Percentiles rank a stretch among this genome's conserved stretches.
Conservation (phyloP, 73 alveolate genomes). For the Durusdinium trenchii region DNA sequence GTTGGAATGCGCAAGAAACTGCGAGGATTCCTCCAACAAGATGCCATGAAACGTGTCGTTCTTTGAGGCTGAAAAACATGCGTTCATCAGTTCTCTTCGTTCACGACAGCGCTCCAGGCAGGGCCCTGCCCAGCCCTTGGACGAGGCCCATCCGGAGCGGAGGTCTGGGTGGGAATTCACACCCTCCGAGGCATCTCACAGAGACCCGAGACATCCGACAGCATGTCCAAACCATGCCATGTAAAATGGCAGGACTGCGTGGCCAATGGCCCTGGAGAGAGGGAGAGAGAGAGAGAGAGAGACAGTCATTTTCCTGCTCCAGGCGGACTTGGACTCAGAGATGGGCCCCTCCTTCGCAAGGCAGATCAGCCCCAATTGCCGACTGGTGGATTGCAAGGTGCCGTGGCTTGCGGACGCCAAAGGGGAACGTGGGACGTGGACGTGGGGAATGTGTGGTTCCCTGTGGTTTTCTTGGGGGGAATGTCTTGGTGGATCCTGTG, state of each 20-base stretch:
- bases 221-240: too few relatives aligned
- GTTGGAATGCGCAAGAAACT: not conserved
- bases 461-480: too few relatives aligned
- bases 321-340: slow-evolving; percentile 82
- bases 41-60: not conserved
- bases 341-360: slow-evolving; percentile 88
- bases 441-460: too few relatives aligned
- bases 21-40: not conserved
- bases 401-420: not conserved
- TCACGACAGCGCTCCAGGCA: not conserved
- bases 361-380: slow-evolving; percentile 87
- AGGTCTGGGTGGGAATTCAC: too few relatives aligned
- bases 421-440: not conserved
- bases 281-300: too few relatives aligned
- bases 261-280: too few relatives aligned
- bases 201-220: too few relatives aligned
- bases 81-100: not conserved
- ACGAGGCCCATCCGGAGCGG: too few relatives aligned
- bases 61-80: not conserved
- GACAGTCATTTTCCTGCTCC: too few relatives aligned
- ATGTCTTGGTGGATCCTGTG: too few relatives aligned
- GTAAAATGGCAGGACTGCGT: too few relatives aligned
- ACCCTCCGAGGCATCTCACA: too few relatives aligned
- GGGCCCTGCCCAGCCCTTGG: slow-evolving; percentile 42
- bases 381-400: slow-evolving; percentile 93